Conservation (phyloP, 352 stramenopile species). For the Phytophthora hibernalis region DNA sequence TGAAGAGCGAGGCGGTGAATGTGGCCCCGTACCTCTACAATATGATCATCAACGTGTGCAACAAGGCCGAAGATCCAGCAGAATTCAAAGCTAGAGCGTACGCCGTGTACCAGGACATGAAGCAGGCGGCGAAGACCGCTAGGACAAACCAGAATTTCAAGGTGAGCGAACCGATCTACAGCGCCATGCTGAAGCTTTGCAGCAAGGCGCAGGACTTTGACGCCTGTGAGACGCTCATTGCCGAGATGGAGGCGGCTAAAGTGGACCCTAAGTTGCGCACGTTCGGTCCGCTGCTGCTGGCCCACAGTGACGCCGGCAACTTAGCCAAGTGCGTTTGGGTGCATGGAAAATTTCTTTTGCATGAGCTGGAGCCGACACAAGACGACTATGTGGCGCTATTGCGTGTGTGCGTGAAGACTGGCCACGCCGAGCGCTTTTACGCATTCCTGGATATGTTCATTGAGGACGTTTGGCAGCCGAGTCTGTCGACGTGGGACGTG, state of each 20-base stretch:
- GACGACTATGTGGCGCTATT: slow-evolving; percentile 72
- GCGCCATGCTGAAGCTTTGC: slow-evolving; percentile 80
- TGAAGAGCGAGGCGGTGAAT: slow-evolving; percentile 45
- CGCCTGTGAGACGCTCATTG: slow-evolving; percentile 54
- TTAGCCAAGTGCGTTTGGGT: slow-evolving; percentile 67
- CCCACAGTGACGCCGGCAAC: slow-evolving; percentile 59
- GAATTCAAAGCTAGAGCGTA: slow-evolving; percentile 53
- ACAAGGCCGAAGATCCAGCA: slow-evolving; percentile 47
- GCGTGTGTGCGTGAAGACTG: slow-evolving; percentile 47
- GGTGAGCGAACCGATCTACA: slow-evolving; percentile 75
- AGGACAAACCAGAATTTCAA: slow-evolving; percentile 10
- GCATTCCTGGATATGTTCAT: slow-evolving; percentile 62
- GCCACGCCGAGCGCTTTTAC: slow-evolving; percentile 60
- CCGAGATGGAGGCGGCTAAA: slow-evolving; percentile 53
- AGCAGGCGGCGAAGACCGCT: slow-evolving; percentile 45
- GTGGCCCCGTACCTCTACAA: slow-evolving; percentile 61
- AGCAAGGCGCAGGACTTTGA: slow-evolving; percentile 67
- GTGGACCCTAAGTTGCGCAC: slow-evolving; percentile 76
- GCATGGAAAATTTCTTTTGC: slow-evolving; percentile 49
- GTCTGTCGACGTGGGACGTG: slow-evolving; percentile 57
- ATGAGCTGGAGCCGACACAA: slow-evolving; percentile 68
- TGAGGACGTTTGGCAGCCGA: slow-evolving; percentile 64
- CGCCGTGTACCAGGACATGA: slow-evolving; percentile 74
- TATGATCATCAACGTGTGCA: slow-evolving; percentile 69
- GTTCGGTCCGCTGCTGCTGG: slow-evolving; percentile 70